phyloP scores from a whole-genome alignment of 768 basidiomycete species.

The Russula earlei region DNA sequence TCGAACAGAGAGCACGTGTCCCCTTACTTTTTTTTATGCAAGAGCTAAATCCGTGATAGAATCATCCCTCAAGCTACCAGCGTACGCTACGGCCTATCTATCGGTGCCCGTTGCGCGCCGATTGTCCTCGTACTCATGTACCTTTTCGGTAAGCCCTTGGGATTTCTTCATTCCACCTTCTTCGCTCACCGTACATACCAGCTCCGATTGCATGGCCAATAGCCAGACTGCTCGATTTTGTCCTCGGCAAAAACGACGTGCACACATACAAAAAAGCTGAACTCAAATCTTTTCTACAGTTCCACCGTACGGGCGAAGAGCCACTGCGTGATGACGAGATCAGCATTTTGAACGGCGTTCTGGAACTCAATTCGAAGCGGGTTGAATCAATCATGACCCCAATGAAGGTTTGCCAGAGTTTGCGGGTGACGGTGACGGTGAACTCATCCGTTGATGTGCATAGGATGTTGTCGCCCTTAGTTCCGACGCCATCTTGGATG shows the following conservation, averaged over 20 bases:
- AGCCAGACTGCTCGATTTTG: constrained; percentile 65
- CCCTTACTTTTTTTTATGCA: background rate
- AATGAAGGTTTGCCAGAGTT: constrained; percentile 32
- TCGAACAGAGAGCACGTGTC: constrained; percentile 4
- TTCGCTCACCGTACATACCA: constrained; percentile 9
- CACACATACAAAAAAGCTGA: constrained; percentile 75
- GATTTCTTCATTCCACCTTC: background rate
- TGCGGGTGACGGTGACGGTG: background rate
- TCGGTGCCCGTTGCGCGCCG: constrained; percentile 44
- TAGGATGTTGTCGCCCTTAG: constrained; percentile 80
- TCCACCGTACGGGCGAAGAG: constrained; percentile 70
- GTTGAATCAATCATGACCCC: constrained; percentile 49
- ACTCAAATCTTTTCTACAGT: constrained; percentile 54
- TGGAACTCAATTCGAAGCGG: constrained; percentile 68
- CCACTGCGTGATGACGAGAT: constrained; percentile 77
- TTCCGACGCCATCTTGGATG: constrained; percentile 69
- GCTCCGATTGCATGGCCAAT: constrained; percentile 51
- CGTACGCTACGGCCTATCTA: constrained; percentile 47
- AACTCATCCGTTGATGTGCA: background rate
- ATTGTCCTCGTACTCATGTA: constrained; percentile 45
- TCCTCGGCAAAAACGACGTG: constrained; percentile 65
- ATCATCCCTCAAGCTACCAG: constrained; percentile 70
- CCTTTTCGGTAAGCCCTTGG: constrained; percentile 31
- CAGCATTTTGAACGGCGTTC: constrained; percentile 67
- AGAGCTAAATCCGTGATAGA: constrained; percentile 25